Evolutionary conservation across 495 filamentous ascomycete genomes (phyloP), one percentile per base, ranked within the genome.

Genomic region (Xylaria venustula): DNA sequence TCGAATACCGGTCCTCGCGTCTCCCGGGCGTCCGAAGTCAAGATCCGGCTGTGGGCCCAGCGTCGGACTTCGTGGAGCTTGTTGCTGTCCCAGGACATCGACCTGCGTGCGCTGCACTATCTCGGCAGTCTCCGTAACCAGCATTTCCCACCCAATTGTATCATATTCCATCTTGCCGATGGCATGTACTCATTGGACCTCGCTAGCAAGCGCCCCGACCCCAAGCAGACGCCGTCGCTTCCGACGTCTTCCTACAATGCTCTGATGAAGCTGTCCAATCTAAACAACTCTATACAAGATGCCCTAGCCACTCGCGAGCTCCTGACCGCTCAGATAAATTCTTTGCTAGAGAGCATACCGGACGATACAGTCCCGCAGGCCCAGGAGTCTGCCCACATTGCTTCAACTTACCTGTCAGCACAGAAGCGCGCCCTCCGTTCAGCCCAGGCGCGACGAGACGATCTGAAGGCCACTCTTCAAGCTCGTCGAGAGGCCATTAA

Each of bases 231-330:
- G 8, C 64, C 74, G 20, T 48, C 76, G 14, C 30, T 77, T 15
- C 62, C 75, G 0, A 94, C 90, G 1, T 91, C 92, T 5, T 93
- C 92, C 1, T 98, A 97, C 74, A 94, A 95, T 67, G 86, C 90
- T 1, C 76, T 98, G 45, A 95, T 97, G 89, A 85, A 88, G 30
- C 79, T 98, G 28, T 88, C 90, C 14, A 97, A 91, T 54, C 77
- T 98, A 37, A 92, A 97, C 60, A 89, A 92, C 66, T 96, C 92
- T 60, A 89, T 98, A 34, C 90, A 96, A 72, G 94, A 98, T 67
- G 92, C 93, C 5, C 71, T 97, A 0, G 81, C 84, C 1, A 97
- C 91, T 0, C 83, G 90, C 4, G 87, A 90, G 59, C 82, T 81
- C 51, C 74, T 98, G 8, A 83, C 90, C 9, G 71, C 81, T 8